These are phyloP conservation scores for Eucalyptus paniculata DNA, from an alignment of 345 rosid genomes.

Conservation along the genomic window DNA sequence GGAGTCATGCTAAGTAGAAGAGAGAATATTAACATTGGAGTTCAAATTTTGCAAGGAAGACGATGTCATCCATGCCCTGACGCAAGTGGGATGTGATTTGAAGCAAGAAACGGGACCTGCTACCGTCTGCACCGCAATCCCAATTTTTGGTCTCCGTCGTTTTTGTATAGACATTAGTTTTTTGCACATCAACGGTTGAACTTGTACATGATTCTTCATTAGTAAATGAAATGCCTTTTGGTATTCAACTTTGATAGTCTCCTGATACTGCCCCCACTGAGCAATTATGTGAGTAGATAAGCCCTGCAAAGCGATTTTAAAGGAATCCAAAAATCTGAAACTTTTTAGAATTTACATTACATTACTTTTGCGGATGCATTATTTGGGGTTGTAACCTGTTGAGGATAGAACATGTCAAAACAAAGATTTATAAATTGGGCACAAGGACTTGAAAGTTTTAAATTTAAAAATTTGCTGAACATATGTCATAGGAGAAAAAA, in stretches of 20 bases:
- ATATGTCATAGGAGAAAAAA: not conserved
- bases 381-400: not conserved
- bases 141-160: not conserved
- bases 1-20: not conserved
- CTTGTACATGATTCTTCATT: not conserved
- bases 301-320: not conserved
- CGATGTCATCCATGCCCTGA: not conserved
- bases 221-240: not conserved
- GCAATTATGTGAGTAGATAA: not conserved
- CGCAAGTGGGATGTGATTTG: not conserved
- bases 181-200: not conserved
- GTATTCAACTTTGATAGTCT: not conserved
- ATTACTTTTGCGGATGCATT: not conserved
- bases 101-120: not conserved
- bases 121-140: not conserved
- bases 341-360: not conserved
- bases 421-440: not conserved
- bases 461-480: not conserved
- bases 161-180: not conserved
- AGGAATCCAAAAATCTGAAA: not conserved
- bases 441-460: not conserved
- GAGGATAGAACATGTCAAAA: not conserved
- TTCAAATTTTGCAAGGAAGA: not conserved
- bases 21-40: not conserved
- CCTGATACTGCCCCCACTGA: not conserved